A percentile compares a stretch with the other conserved stretches of the same genome.
Evolutionary conservation across 441 rosid genomes (phyloP).

Genomic region (Croton laevigatus): DNA sequence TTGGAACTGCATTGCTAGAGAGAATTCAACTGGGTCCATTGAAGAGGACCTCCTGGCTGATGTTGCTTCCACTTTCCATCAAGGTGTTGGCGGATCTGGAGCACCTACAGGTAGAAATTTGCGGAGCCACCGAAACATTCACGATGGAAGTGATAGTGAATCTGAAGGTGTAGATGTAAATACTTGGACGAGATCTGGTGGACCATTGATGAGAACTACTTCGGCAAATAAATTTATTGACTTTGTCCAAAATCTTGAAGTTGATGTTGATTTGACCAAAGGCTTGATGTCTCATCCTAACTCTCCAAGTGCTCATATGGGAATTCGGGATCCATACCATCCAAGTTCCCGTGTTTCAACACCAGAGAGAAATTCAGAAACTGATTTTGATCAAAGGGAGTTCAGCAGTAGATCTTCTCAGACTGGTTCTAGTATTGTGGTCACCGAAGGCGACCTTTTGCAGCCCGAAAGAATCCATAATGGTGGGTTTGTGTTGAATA

Average conservation of each 20-base stretch:
- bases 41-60: constrained; percentile 64
- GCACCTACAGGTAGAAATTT: constrained; percentile 42
- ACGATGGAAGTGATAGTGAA: constrained; percentile 80
- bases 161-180: constrained; percentile 60
- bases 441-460: constrained; percentile 74
- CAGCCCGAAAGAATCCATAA: constrained; percentile 63
- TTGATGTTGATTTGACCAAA: constrained; percentile 48
- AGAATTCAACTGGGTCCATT: constrained; percentile 91
- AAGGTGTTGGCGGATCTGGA: constrained; percentile 41
- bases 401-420: constrained; percentile 25
- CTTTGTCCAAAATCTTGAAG: constrained; percentile 65
- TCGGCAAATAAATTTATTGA: constrained; percentile 81
- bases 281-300: constrained; percentile 44
- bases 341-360: constrained; percentile 39
- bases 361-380: constrained; percentile 40
- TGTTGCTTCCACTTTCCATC: constrained; percentile 46
- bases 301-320: constrained; percentile 41
- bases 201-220: constrained; percentile 93
- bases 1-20: constrained; percentile 95
- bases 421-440: constrained; percentile 52
- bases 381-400: constrained; percentile 43
- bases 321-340: constrained; percentile 39
- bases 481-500: constrained; percentile 82
- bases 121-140: constrained; percentile 32
- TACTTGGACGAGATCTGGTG: constrained; percentile 97